Percentiles rank a stretch among this genome's conserved stretches.
These are phyloP conservation scores for Medicago lupulina DNA, from an alignment of 306 rosid genomes.

Conservation along the genomic window DNA sequence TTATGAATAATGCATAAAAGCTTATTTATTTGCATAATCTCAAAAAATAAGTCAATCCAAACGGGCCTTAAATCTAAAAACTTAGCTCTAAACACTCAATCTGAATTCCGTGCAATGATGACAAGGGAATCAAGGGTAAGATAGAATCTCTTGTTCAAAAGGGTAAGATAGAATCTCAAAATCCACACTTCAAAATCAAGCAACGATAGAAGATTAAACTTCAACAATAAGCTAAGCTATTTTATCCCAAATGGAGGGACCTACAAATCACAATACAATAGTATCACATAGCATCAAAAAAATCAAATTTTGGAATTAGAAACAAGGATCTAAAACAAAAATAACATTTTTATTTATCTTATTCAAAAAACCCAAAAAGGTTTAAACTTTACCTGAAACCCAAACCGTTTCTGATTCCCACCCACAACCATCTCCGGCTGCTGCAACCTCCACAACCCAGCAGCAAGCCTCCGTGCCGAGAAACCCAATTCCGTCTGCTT, in stretches of 20 bases:
- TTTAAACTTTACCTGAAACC: slow-evolving; percentile 62
- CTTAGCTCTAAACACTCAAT: slow-evolving; percentile 19
- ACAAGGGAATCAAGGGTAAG: slow-evolving; percentile 25
- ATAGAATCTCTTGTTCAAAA: slow-evolving; percentile 45
- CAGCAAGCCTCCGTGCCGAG: slow-evolving; percentile 89
- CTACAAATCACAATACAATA: slow-evolving; percentile 6
- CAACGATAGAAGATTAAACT: slow-evolving; percentile 11
- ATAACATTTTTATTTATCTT: too few relatives aligned
- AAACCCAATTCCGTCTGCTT: slow-evolving; percentile 45
- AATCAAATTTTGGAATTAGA: slow-evolving; percentile 30
- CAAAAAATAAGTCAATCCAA: too few relatives aligned
- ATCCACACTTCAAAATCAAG: slow-evolving; percentile 43
- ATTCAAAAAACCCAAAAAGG: background rate
- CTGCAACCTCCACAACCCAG: slow-evolving; percentile 87
- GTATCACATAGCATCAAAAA: slow-evolving; percentile 36
- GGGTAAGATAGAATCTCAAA: slow-evolving; percentile 41
- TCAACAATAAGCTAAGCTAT: slow-evolving; percentile 9
- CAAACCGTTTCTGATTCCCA: slow-evolving; percentile 32
- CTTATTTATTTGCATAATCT: too few relatives aligned
- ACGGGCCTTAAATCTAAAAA: background rate
- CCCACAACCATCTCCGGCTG: slow-evolving; percentile 58
- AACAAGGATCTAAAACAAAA: slow-evolving; percentile 36
- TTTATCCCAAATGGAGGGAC: slow-evolving; percentile 25
- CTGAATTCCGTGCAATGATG: slow-evolving; percentile 27
- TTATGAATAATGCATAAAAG: too few relatives aligned